Evolutionary conservation across 1,284 basidiomycete species (phyloP), one percentile per base, ranked within the genome.

Genomic region (Puccinia novopanici): DNA sequence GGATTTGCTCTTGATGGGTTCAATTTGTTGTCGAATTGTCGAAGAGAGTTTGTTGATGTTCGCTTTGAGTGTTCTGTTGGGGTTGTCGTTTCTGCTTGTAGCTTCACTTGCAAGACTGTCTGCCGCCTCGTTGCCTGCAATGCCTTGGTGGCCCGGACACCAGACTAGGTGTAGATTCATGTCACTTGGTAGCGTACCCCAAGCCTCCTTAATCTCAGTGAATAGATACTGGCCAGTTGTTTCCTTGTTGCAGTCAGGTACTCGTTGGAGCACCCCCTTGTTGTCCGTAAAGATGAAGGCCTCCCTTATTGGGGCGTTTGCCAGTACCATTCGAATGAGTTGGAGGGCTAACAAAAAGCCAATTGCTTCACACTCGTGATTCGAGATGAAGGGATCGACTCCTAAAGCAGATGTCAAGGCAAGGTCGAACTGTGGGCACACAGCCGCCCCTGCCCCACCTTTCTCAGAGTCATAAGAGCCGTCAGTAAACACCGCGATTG

Each of bases 111-210:
- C 63, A 19, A 65, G 34, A 4, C 0, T 42, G 37, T 65, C 63
- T 24, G 63, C 63, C 34, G 30, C 17, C 24, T 65, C 63, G 40
- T 65, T 65, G 8, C 37, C 63, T 42, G 0, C 3, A 10, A 65
- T 65, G 0, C 63, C 63, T n/a, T 22, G 9, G 63, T 65, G 63
- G 0, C 63, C 63, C 2, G 63, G 63, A 34, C 63, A 65, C 63
- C 63, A 65, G 19, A 40, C 42, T 10, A 65, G 24, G 22, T 6
- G 4, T 3, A 65, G 0, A 4, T 0, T 10, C 0, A 65, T 0
- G 5, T 65, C 63, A 19, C 0, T 2, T 2, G 30, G 63, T 1
- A 40, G 9, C 1, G 0, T 19, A 13, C 13, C 17, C 34, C 0
- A 22, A 3, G 19, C 22, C 2, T 65, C 9, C 15, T 4, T 5